Conservation (phyloP, 257 asterid genomes). For the Solanum gandarillasii region DNA sequence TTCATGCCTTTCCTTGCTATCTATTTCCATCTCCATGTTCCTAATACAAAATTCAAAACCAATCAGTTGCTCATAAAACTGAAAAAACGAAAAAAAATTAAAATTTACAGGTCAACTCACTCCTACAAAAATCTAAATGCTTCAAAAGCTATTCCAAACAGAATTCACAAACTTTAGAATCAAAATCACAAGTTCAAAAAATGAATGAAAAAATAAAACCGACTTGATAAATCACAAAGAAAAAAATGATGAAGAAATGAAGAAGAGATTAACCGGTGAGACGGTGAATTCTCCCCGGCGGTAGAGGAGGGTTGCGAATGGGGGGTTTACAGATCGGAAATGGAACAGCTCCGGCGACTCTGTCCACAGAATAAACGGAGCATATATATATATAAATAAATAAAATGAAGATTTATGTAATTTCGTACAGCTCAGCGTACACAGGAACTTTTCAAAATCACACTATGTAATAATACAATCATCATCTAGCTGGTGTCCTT, state of each 20-base stretch:
- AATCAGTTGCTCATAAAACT: neutral
- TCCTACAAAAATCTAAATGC: neutral
- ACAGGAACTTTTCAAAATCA: neutral
- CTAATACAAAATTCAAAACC: neutral
- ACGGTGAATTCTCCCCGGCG: neutral
- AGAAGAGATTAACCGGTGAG: neutral
- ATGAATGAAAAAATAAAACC: neutral
- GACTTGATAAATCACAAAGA: neutral
- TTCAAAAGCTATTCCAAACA: neutral
- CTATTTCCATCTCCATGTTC: constrained; percentile 46
- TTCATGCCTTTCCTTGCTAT: constrained; percentile 7
- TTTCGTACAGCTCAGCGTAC: neutral
- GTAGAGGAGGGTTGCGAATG: neutral
- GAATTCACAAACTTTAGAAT: neutral
- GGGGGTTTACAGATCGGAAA: neutral
- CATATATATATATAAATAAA: neutral
- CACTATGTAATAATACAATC: neutral
- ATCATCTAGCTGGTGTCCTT: neutral
- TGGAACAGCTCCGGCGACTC: neutral
- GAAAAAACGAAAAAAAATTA: neutral
- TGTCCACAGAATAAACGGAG: neutral
- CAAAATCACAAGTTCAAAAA: neutral
- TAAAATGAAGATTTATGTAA: neutral
- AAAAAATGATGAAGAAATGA: neutral
- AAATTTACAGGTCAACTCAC: neutral